phyloP scores from a whole-genome alignment of 805 yeast genomes.

The Cyberlindnera suaveolens region DNA sequence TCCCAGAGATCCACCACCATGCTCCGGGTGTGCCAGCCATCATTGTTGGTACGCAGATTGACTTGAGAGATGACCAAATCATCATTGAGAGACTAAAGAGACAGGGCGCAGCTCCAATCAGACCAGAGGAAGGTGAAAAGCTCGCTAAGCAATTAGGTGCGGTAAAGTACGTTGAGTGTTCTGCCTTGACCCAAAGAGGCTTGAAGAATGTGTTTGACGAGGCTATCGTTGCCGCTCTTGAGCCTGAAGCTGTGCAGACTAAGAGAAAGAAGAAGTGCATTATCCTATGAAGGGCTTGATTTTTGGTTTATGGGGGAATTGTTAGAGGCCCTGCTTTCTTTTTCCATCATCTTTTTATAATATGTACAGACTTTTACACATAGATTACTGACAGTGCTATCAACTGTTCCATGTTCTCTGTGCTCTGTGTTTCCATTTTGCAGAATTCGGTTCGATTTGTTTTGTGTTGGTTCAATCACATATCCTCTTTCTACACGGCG shows the following conservation, averaged over 20 bases:
- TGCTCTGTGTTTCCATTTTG: neutral
- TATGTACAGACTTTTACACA: too few relatives aligned
- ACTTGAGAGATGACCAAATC: conserved; percentile 88
- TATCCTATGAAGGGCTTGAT: conserved; percentile 38
- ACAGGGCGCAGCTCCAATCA: conserved; percentile 83
- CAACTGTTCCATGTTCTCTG: too few relatives aligned
- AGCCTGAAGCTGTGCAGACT: conserved; percentile 86
- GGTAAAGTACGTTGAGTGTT: conserved; percentile 95
- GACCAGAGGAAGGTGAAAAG: conserved; percentile 83
- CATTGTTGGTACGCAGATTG: conserved; percentile 95
- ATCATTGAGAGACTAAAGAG: conserved; percentile 85
- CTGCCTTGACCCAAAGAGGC: conserved; percentile 95
- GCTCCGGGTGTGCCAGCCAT: conserved; percentile 98
- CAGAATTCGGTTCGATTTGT: neutral
- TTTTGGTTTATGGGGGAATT: too few relatives aligned
- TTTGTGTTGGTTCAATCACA: neutral
- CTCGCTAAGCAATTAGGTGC: conserved; percentile 92
- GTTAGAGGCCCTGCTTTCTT: too few relatives aligned
- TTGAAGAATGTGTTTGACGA: conserved; percentile 97
- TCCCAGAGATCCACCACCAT: conserved; percentile 96
- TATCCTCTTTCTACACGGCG: neutral
- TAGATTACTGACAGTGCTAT: too few relatives aligned
- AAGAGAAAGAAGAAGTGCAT: conserved; percentile 74
- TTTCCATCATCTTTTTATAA: too few relatives aligned
- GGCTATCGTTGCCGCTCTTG: conserved; percentile 96